Evolutionary conservation across 306 rosid species (phyloP).

Genomic region (Cicer arietinum): DNA sequence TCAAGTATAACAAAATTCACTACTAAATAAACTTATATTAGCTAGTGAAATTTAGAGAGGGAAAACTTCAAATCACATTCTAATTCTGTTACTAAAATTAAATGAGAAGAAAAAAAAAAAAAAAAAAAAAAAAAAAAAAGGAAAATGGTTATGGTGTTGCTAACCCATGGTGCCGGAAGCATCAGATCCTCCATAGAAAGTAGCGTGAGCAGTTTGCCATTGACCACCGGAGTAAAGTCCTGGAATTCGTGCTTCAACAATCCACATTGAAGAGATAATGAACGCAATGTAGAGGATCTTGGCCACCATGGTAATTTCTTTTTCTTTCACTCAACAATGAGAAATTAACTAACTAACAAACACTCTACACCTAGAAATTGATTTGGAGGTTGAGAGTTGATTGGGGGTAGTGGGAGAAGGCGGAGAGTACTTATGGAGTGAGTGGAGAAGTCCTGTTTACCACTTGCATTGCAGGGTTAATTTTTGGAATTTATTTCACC

Average conservation of each 20-base stretch:
- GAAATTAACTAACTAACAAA: slow-evolving; percentile 4
- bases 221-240: slow-evolving; percentile 73
- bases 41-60: no score
- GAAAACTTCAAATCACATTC: no score
- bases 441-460: slow-evolving; percentile 3
- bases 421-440: slow-evolving; percentile 70
- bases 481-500: slow-evolving; percentile 46
- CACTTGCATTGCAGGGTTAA: slow-evolving; percentile 44
- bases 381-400: slow-evolving; percentile 29
- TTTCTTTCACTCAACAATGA: background rate
- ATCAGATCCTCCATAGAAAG: slow-evolving; percentile 94
- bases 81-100: no score
- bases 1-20: no score
- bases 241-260: slow-evolving; percentile 72
- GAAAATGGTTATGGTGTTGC: background rate
- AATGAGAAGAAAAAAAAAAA: background rate
- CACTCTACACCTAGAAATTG: background rate
- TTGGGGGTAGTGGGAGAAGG: slow-evolving; percentile 6
- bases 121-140: background rate
- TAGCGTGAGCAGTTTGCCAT: slow-evolving; percentile 91
- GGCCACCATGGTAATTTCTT: slow-evolving; percentile 49
- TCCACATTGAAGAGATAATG: slow-evolving; percentile 52
- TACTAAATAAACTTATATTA: no score
- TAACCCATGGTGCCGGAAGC: slow-evolving; percentile 99
- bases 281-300: slow-evolving; percentile 47